phyloP scores from a whole-genome alignment of 2,329 filamentous ascomycete genomes.

The Bipolaris bicolor region DNA sequence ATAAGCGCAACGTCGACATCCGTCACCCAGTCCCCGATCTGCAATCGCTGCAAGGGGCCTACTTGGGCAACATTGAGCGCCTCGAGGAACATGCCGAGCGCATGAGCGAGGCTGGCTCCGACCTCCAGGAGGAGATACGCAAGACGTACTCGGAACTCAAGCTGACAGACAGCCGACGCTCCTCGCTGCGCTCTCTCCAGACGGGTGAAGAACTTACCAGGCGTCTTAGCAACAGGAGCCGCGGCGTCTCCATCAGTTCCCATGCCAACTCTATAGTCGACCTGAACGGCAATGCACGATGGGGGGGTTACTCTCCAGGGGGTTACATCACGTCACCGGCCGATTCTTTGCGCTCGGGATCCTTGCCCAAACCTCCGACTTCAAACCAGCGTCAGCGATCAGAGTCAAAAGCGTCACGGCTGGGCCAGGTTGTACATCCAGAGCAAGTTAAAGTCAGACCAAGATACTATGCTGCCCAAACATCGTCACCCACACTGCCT shows the following conservation, averaged over 20 bases:
- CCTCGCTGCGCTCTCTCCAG: constrained; percentile 63
- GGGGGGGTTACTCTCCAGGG: constrained; percentile 72
- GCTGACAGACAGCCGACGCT: constrained; percentile 69
- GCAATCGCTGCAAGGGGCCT: constrained; percentile 66
- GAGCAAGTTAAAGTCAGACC: constrained; percentile 34
- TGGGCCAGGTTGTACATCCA: constrained; percentile 51
- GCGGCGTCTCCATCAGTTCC: constrained; percentile 52
- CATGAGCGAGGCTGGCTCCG: constrained; percentile 72
- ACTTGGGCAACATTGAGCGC: constrained; percentile 71
- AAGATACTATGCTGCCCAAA: constrained; percentile 13
- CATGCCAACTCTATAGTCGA: constrained; percentile 69
- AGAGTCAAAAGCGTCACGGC: constrained; percentile 49
- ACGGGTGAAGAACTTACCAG: constrained; percentile 36
- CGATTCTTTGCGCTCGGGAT: constrained; percentile 63
- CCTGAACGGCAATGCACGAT: constrained; percentile 69
- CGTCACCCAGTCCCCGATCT: constrained; percentile 67
- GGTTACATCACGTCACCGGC: constrained; percentile 72
- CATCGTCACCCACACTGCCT: constrained; percentile 24
- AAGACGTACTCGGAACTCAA: constrained; percentile 75
- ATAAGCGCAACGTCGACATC: constrained; percentile 32
- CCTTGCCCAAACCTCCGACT: constrained; percentile 46
- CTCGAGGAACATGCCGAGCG: constrained; percentile 78
- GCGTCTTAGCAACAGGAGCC: constrained; percentile 42
- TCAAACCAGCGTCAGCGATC: constrained; percentile 48
- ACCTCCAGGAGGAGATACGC: constrained; percentile 78